Evolutionary conservation across 768 basidiomycete genomes (phyloP).

Genomic region (Terana coerulea): DNA sequence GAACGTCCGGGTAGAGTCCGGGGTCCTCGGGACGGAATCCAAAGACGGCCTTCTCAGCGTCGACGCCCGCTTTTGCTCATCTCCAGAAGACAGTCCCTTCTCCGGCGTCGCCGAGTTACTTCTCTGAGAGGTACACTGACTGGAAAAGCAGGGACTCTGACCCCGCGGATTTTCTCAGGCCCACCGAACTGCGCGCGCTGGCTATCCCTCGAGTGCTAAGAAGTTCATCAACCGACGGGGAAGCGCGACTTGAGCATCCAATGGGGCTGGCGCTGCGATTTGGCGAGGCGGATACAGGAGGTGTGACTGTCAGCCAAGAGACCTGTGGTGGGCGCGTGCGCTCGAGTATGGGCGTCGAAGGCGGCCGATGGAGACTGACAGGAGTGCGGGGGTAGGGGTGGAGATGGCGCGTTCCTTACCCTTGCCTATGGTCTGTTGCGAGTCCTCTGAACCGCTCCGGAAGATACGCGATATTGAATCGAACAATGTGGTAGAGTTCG

Average conservation of each 20-base stretch:
- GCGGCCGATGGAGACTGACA: not conserved
- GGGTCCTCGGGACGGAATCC: slow-evolving; percentile 4
- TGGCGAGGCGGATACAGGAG: slow-evolving; percentile 3
- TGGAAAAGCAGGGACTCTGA: slow-evolving; percentile 1
- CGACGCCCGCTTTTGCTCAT: too few relatives aligned
- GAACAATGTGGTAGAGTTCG: not conserved
- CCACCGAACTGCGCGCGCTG: too few relatives aligned
- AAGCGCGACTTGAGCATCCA: not conserved
- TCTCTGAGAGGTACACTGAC: not conserved
- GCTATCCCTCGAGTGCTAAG: too few relatives aligned
- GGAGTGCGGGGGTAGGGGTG: not conserved
- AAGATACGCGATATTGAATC: not conserved
- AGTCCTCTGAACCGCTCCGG: not conserved
- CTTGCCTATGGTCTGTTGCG: not conserved
- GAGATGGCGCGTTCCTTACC: not conserved
- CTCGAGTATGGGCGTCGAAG: slow-evolving; percentile 4
- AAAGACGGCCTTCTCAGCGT: not conserved
- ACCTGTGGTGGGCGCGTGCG: slow-evolving; percentile 9
- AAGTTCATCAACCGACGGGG: not conserved
- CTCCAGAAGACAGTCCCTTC: too few relatives aligned
- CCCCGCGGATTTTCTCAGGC: not conserved
- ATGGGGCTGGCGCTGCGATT: not conserved
- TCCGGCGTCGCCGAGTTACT: too few relatives aligned
- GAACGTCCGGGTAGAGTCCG: not conserved
- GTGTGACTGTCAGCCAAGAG: slow-evolving; percentile 6